A percentile compares a stretch with the other conserved stretches of the same genome.
Conservation (phyloP, 2,329 filamentous ascomycete species). For the Scytalidium sp. region DNA sequence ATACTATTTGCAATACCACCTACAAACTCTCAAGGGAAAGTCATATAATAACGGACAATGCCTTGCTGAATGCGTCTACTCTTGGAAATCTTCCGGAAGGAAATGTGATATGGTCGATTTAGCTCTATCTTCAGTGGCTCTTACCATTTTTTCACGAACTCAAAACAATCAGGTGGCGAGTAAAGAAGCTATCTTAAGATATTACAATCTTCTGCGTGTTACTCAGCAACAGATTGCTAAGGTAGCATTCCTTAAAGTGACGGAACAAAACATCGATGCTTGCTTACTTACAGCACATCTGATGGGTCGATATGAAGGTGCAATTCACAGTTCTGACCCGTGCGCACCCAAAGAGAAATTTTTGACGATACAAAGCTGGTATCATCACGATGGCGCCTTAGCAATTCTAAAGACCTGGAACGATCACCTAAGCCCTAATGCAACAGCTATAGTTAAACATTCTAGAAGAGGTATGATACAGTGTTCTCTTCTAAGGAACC, state of each 20-base stretch:
- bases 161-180: slow-evolving; percentile 20
- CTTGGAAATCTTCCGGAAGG: slow-evolving; percentile 8
- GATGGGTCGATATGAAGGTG: slow-evolving; percentile 15
- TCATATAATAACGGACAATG: slow-evolving; percentile 12
- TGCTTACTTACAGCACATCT: slow-evolving; percentile 13
- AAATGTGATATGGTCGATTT: slow-evolving; percentile 21
- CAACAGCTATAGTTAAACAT: slow-evolving; percentile 23
- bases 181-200: slow-evolving; percentile 19
- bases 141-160: slow-evolving; percentile 23
- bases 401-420: slow-evolving; percentile 28
- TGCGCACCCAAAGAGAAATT: no score
- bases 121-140: slow-evolving; percentile 24
- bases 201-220: slow-evolving; percentile 17
- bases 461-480: slow-evolving; percentile 25
- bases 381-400: slow-evolving; percentile 28
- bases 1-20: slow-evolving; percentile 12
- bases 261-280: slow-evolving; percentile 10
- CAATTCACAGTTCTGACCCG: slow-evolving; percentile 1
- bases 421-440: slow-evolving; percentile 7
- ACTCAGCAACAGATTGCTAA: slow-evolving; percentile 2
- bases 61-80: background rate
- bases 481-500: slow-evolving; percentile 19
- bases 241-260: no score
- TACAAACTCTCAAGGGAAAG: slow-evolving; percentile 12
- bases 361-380: slow-evolving; percentile 37